Evolutionary conservation across 2,329 filamentous ascomycete species (phyloP), one percentile per base, ranked within the genome.

Genomic region (Magnaporthiopsis rhizophila): DNA sequence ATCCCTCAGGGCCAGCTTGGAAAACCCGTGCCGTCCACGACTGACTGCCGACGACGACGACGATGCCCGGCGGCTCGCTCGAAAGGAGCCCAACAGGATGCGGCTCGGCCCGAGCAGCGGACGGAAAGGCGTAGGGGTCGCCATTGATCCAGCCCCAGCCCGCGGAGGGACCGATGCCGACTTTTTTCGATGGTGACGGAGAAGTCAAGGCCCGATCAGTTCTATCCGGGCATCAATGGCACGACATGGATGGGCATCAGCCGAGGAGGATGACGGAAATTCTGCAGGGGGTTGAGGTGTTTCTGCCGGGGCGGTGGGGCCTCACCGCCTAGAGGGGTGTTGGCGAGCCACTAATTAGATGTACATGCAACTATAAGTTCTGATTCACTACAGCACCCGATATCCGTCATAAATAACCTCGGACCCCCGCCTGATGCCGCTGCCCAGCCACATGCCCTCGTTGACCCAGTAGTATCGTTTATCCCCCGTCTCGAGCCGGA

Each of bases 401-500:
- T 64, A 64, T 6, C 62, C 62, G 9, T 59, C 62, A 32, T 64
- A 64, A 24, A 64, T 64, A 24, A 64, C 62, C 30, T 64, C 63
- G 4, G 50, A n/a, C 9, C 63, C 63, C 45, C 59, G 50, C 8
- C 70, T 68, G 24, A 67, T 70, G 13, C 71, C 71, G 45, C 68
- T 69, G 24, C 63, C 69, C 1, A 70, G 34, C 68, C 69, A 72
- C 12, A 71, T 50, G 45, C 66, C 68, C 21, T 66, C 68, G 62
- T 70, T 70, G 15, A 72, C n/a, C 13, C 69, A 64, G 28, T 62
- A 64, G 62, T 72, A 72, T 24, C 71, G 67, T 53, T 66, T 65
- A 32, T 72, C 70, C 21, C 71, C 70, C 18, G 71, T 71, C 67
- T 72, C 69, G 21, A 71, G 66, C 57, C 69, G 62, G 32, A 72